phyloP scores from a whole-genome alignment of 768 basidiomycete species.

The Hemileccinum rubropunctum region DNA sequence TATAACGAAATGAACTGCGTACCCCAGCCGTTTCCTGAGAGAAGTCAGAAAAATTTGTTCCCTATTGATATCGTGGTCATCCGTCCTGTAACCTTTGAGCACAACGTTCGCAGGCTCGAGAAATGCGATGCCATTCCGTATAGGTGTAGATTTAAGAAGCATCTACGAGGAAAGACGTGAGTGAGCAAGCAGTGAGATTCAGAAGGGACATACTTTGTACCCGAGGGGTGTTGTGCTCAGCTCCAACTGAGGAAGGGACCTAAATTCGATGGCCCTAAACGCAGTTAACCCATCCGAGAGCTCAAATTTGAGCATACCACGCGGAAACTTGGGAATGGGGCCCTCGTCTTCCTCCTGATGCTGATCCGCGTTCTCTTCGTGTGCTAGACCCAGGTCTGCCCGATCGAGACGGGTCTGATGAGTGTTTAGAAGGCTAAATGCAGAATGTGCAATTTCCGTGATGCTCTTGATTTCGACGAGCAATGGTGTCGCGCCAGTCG shows the following conservation, averaged over 20 bases:
- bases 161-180: conserved; percentile 42
- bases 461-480: conserved; percentile 75
- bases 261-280: conserved; percentile 59
- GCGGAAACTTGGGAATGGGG: conserved; percentile 76
- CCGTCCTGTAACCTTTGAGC: conserved; percentile 58
- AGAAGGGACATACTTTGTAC: conserved; percentile 57
- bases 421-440: conserved; percentile 70
- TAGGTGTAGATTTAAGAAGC: conserved; percentile 62
- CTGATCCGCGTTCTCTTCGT: conserved; percentile 37
- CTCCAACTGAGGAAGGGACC: conserved; percentile 56
- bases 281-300: conserved; percentile 73
- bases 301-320: conserved; percentile 73
- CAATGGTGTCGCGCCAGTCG: conserved; percentile 44
- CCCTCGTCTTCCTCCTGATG: conserved; percentile 51
- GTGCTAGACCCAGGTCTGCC: conserved; percentile 43
- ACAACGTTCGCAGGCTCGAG: conserved; percentile 68
- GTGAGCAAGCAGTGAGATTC: neutral
- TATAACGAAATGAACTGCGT: conserved; percentile 20
- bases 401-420: conserved; percentile 60
- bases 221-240: conserved; percentile 80
- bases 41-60: conserved; percentile 58
- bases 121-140: conserved; percentile 70
- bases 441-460: conserved; percentile 84
- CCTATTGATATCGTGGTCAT: conserved; percentile 61
- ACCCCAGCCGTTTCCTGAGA: conserved; percentile 70